Evolutionary conservation across 495 filamentous ascomycete genomes (phyloP), one percentile per base, ranked within the genome.

Genomic region (Penicillium maclennaniae): DNA sequence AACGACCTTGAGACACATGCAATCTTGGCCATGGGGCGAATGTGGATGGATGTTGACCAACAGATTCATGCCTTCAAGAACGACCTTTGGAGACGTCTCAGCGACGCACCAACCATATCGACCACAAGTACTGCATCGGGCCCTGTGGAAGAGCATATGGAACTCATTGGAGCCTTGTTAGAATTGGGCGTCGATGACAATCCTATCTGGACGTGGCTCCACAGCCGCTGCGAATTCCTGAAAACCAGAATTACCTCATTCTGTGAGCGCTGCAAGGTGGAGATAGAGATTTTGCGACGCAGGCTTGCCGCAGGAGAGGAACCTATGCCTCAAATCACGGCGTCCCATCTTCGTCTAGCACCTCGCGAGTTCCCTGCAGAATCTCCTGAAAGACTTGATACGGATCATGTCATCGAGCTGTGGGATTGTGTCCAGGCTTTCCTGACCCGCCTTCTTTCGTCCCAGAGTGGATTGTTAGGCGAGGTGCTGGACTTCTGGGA

Each of bases 401-500:
- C 83, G 0, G 69, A 85, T 7, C 85, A 89, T 44, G 80, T 95
- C 19, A 80, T 92, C 60, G 88, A 95, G 50, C 79, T 96, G 36
- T 98, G 93, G 93, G 91, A 96, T 49, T 84, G 87, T 53, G 82
- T 93, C 46, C 74, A 88, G 43, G 69, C 76, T 6, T 92, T 85
- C 45, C 65, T 97, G 49, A 86, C 66, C 15, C 69, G 79, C 41
- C 80, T 88, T 36, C 74, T 97, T 17, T 81, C 91, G 7, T 81
- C 87, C 0, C 70, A 83, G 10, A 82, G 81, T 47, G 93, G 95
- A 12, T 75, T 97, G 26, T 74, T 97, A 17, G 91, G 89, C 3
- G 93, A 98, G 62, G 83, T 96, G 3, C 70, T 95, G 15, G 89
- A 92, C 53, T 97, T 95, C 67, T 96, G 92, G 92, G 89, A 96